Evolutionary conservation across 495 filamentous ascomycete genomes (phyloP).

Genomic region (Neurospora discreta): DNA sequence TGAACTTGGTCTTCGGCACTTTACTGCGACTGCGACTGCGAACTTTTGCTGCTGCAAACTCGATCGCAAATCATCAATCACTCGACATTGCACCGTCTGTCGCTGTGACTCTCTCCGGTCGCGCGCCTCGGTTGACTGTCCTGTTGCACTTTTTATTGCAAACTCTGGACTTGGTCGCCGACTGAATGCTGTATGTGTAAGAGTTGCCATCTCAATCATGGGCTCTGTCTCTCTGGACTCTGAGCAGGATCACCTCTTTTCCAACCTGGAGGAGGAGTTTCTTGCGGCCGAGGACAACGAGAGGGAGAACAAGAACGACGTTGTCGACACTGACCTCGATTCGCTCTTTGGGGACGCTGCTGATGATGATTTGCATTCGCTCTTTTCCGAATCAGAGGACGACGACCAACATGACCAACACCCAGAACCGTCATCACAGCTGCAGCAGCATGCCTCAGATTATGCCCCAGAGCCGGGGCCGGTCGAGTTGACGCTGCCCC

Average conservation of each 20-base stretch:
- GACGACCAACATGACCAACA: not conserved
- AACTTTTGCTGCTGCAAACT: not conserved
- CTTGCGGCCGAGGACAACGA: conserved; percentile 40
- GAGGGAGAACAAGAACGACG: conserved; percentile 1
- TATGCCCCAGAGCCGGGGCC: conserved; percentile 3
- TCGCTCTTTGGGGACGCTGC: conserved; percentile 14
- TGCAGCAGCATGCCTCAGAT: not conserved
- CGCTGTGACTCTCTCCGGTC: not conserved
- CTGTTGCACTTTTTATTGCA: not conserved
- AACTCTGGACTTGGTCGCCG: not conserved
- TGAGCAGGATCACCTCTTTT: conserved; percentile 31
- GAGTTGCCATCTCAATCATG: conserved; percentile 11
- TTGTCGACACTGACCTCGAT: conserved; percentile 9
- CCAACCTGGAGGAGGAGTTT: conserved; percentile 30
- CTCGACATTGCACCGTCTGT: not conserved
- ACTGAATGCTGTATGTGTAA: not conserved
- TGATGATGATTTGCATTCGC: conserved; percentile 10
- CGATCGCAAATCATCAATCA: not conserved
- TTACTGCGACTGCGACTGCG: not conserved
- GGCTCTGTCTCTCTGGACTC: conserved; percentile 21
- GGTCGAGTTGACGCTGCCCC: not conserved
- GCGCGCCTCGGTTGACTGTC: not conserved
- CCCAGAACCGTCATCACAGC: conserved; percentile 5
- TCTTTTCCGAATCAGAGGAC: conserved; percentile 11
- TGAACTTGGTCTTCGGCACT: not conserved